phyloP scores from a whole-genome alignment of 2,329 filamentous ascomycete species.

The Epichloe amarillans region DNA sequence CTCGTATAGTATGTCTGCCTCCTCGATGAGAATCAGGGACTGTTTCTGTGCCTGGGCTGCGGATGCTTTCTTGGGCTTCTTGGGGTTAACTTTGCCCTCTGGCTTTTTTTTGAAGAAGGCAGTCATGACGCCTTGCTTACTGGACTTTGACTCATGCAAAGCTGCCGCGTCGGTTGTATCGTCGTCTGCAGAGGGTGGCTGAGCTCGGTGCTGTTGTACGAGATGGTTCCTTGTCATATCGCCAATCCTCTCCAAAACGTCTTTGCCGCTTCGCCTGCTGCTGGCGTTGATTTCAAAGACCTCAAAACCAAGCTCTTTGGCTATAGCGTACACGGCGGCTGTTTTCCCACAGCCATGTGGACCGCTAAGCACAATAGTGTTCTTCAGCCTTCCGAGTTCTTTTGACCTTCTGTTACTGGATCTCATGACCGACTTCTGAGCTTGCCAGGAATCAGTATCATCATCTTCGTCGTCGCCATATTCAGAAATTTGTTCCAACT shows the following conservation, averaged over 20 bases:
- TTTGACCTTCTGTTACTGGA: slow-evolving; percentile 26
- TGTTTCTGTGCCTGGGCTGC: slow-evolving; percentile 59
- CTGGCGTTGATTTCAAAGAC: slow-evolving; percentile 89
- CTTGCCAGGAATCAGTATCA: slow-evolving; percentile 21
- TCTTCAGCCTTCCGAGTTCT: slow-evolving; percentile 41
- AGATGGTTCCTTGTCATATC: slow-evolving; percentile 96
- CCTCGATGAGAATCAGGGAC: slow-evolving; percentile 85
- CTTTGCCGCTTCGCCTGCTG: slow-evolving; percentile 71
- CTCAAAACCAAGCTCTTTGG: slow-evolving; percentile 83
- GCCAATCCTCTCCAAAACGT: slow-evolving; percentile 81
- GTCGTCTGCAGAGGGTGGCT: slow-evolving; percentile 16
- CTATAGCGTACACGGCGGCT: slow-evolving; percentile 79
- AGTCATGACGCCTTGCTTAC: slow-evolving; percentile 66
- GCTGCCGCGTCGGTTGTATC: slow-evolving; percentile 16
- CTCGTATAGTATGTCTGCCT: slow-evolving; percentile 86
- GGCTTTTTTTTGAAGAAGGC: slow-evolving; percentile 60
- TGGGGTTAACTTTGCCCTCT: slow-evolving; percentile 15
- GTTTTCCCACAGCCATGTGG: slow-evolving; percentile 88
- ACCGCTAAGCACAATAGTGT: slow-evolving; percentile 78
- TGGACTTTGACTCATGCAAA: slow-evolving; percentile 44
- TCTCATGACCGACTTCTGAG: slow-evolving; percentile 42
- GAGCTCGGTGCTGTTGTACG: slow-evolving; percentile 41
- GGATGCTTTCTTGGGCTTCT: slow-evolving; percentile 18
- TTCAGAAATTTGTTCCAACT: slow-evolving; percentile 56
- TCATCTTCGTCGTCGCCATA: slow-evolving; percentile 44